Evolutionary conservation across 2,329 filamentous ascomycete species (phyloP).

Genomic region (Talaromyces islandicus): DNA sequence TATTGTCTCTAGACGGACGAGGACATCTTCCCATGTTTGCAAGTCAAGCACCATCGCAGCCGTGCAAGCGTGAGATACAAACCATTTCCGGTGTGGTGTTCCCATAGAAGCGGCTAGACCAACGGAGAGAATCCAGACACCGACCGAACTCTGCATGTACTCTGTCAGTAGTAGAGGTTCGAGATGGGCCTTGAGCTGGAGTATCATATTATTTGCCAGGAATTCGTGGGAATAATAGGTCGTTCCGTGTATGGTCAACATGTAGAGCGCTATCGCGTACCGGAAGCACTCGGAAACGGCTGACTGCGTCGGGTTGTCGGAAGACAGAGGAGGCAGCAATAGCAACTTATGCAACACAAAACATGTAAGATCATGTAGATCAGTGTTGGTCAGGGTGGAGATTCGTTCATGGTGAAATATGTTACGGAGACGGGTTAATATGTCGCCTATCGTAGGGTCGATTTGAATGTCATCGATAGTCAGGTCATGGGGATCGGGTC

Average conservation of each 20-base stretch:
- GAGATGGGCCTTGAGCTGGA: background rate
- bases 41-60: background rate
- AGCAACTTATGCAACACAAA: background rate
- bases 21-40: background rate
- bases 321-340: no score
- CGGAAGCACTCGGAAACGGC: background rate
- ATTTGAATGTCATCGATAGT: conserved; percentile 21
- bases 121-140: background rate
- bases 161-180: background rate
- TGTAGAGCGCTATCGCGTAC: background rate
- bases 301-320: background rate
- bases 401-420: conserved; percentile 34
- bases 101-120: background rate
- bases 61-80: background rate
- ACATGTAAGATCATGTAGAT: background rate
- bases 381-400: background rate
- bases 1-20: background rate
- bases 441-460: conserved; percentile 29
- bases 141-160: background rate
- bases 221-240: background rate
- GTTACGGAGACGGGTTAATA: conserved; percentile 40
- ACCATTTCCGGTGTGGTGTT: background rate
- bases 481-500: conserved; percentile 7
- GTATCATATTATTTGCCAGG: background rate
- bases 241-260: background rate